Evolutionary conservation across 495 filamentous ascomycete genomes (phyloP).

Genomic region (Tuber microsphaerosporum): DNA sequence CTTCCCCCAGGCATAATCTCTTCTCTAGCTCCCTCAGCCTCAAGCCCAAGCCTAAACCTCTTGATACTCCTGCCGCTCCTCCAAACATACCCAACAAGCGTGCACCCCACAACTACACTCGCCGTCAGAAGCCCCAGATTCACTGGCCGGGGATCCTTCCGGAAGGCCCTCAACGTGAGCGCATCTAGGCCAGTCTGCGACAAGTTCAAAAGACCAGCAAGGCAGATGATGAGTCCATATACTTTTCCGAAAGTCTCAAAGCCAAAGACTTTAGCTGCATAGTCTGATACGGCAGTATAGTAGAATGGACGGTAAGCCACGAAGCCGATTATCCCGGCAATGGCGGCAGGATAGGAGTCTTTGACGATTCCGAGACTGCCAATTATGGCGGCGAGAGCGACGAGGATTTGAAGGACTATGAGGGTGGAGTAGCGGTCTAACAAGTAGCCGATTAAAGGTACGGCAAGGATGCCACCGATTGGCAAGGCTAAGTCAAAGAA

Average conservation of each 20-base stretch:
- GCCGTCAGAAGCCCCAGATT: slow-evolving; percentile 60
- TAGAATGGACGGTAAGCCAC: slow-evolving; percentile 68
- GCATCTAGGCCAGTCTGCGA: slow-evolving; percentile 75
- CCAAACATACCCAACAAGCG: slow-evolving; percentile 57
- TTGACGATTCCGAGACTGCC: slow-evolving; percentile 73
- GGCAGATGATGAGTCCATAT: slow-evolving; percentile 87
- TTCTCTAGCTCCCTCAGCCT: slow-evolving; percentile 42
- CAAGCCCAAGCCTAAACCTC: slow-evolving; percentile 41
- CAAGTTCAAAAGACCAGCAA: slow-evolving; percentile 82
- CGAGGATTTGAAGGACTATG: slow-evolving; percentile 67
- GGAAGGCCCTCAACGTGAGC: slow-evolving; percentile 65
- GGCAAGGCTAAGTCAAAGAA: slow-evolving; percentile 88
- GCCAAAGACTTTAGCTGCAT: slow-evolving; percentile 90
- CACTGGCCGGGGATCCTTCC: slow-evolving; percentile 67
- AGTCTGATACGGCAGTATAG: slow-evolving; percentile 75
- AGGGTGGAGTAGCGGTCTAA: slow-evolving; percentile 72
- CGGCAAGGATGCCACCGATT: slow-evolving; percentile 70
- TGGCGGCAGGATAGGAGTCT: slow-evolving; percentile 58
- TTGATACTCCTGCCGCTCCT: slow-evolving; percentile 43
- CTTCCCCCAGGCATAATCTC: slow-evolving; percentile 41
- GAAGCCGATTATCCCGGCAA: slow-evolving; percentile 73
- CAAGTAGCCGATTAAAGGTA: slow-evolving; percentile 80
- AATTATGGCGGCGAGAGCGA: slow-evolving; percentile 64
- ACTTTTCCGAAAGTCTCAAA: slow-evolving; percentile 92
- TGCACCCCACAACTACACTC: slow-evolving; percentile 55